Conservation (phyloP, 768 basidiomycete genomes). For the Amanita muscaria region DNA sequence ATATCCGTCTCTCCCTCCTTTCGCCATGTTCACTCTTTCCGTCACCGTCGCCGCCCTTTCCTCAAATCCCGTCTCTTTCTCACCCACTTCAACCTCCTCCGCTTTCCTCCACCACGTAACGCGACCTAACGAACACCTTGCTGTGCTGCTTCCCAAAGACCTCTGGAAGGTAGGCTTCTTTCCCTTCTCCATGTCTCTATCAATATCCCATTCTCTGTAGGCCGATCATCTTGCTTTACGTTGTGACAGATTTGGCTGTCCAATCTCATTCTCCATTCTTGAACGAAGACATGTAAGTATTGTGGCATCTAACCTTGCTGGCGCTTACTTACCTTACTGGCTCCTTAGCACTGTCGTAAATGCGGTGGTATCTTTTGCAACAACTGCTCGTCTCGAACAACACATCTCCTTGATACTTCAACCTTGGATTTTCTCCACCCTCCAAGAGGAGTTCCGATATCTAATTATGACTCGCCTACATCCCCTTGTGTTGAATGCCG, state of each 20-base stretch:
- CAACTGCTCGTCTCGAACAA: conserved; percentile 49
- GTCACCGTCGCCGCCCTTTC: conserved; percentile 14
- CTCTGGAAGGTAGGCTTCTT: conserved; percentile 61
- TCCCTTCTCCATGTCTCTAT: background rate
- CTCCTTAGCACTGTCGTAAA: conserved; percentile 85
- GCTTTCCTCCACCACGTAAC: conserved; percentile 9
- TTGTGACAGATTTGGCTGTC: conserved; percentile 74
- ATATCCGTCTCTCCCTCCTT: conserved; percentile 5
- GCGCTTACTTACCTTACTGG: conserved; percentile 15
- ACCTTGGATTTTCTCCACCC: conserved; percentile 63
- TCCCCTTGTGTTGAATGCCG: conserved; percentile 51
- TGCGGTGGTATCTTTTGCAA: conserved; percentile 74
- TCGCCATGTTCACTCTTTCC: conserved; percentile 20
- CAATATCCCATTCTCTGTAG: conserved; percentile 29
- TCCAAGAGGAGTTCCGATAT: conserved; percentile 56
- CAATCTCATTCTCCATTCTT: conserved; percentile 52
- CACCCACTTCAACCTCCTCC: conserved; percentile 1
- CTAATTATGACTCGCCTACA: conserved; percentile 44
- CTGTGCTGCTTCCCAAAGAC: conserved; percentile 57
- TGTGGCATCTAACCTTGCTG: conserved; percentile 11
- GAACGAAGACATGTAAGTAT: conserved; percentile 67
- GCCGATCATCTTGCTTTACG: conserved; percentile 49
- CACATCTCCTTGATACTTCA: conserved; percentile 65
- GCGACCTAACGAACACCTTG: conserved; percentile 64
- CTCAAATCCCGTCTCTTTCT: background rate